Evolutionary conservation across 2,329 filamentous ascomycete genomes (phyloP).

Genomic region (Microsporum audouinii): DNA sequence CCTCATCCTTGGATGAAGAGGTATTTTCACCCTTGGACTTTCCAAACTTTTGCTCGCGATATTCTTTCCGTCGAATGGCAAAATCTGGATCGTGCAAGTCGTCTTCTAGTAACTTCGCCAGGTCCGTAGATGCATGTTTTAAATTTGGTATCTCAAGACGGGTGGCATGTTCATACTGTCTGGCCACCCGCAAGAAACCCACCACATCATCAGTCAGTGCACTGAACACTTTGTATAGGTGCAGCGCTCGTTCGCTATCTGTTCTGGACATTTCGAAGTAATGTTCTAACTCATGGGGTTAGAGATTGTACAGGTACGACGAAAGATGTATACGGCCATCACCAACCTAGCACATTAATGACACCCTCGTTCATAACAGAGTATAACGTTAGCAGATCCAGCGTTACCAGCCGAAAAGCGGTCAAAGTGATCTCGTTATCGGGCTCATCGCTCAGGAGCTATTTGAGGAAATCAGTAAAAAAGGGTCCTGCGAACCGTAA

Average conservation of each 20-base stretch:
- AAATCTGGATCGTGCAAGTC: slow-evolving; percentile 93
- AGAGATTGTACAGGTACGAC: slow-evolving; percentile 6
- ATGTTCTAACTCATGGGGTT: slow-evolving; percentile 49
- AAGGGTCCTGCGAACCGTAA: slow-evolving; percentile 1
- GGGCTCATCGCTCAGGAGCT: slow-evolving; percentile 76
- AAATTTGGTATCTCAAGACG: slow-evolving; percentile 88
- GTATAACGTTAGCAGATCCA: slow-evolving; percentile 82
- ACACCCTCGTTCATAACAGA: slow-evolving; percentile 93
- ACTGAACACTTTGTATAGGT: slow-evolving; percentile 85
- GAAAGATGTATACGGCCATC: not conserved
- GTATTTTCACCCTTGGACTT: slow-evolving; percentile 43
- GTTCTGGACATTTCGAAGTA: slow-evolving; percentile 97
- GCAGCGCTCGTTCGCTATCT: slow-evolving; percentile 82
- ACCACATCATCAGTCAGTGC: slow-evolving; percentile 89
- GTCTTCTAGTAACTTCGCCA: slow-evolving; percentile 81
- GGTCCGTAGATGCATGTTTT: slow-evolving; percentile 88
- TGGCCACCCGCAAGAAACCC: slow-evolving; percentile 72
- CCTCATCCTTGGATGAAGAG: slow-evolving; percentile 11
- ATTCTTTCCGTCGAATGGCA: slow-evolving; percentile 83
- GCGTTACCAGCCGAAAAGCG: slow-evolving; percentile 79
- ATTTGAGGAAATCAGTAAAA: slow-evolving; percentile 14
- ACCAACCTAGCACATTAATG: slow-evolving; percentile 84
- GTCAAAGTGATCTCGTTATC: slow-evolving; percentile 96
- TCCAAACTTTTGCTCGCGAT: slow-evolving; percentile 74
- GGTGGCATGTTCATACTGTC: slow-evolving; percentile 85